Evolutionary conservation across 108 stramenopile genomes (phyloP).

Genomic region (Cyclostephanos invisitatus): DNA sequence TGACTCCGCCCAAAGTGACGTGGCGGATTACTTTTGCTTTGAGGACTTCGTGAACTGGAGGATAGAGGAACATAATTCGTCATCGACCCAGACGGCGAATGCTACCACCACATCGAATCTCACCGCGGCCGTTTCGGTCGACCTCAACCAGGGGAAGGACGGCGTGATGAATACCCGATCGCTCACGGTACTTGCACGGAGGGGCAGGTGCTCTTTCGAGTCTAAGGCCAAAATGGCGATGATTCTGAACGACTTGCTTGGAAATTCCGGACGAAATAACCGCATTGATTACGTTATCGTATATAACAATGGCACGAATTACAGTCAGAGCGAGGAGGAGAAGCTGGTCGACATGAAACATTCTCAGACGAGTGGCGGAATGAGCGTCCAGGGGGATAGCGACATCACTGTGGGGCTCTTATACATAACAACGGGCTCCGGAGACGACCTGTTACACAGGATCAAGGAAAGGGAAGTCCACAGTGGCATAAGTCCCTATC

Average conservation of each 20-base stretch:
- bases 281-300: slow-evolving; percentile 37
- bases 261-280: slow-evolving; percentile 16
- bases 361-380: background rate
- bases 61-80: slow-evolving; percentile 3
- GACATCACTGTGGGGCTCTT: slow-evolving; percentile 26
- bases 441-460: slow-evolving; percentile 21
- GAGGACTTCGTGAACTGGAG: slow-evolving; percentile 39
- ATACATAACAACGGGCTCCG: slow-evolving; percentile 23
- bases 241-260: slow-evolving; percentile 35
- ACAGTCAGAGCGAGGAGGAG: slow-evolving; percentile 11
- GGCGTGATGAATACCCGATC: slow-evolving; percentile 23
- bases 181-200: slow-evolving; percentile 55
- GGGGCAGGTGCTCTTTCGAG: slow-evolving; percentile 63
- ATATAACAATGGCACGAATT: slow-evolving; percentile 36
- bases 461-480: slow-evolving; percentile 16
- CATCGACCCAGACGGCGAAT: slow-evolving; percentile 1
- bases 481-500: slow-evolving; percentile 11
- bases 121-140: background rate
- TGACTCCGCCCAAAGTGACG: background rate
- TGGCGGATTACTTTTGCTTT: slow-evolving; percentile 40
- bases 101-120: background rate
- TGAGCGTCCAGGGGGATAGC: background rate
- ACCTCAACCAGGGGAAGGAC: background rate
- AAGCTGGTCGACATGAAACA: slow-evolving; percentile 29
- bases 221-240: slow-evolving; percentile 61